Base-by-base conservation (phyloP, 768 basidiomycete genomes). In the Auricularia auricula-judae region DNA sequence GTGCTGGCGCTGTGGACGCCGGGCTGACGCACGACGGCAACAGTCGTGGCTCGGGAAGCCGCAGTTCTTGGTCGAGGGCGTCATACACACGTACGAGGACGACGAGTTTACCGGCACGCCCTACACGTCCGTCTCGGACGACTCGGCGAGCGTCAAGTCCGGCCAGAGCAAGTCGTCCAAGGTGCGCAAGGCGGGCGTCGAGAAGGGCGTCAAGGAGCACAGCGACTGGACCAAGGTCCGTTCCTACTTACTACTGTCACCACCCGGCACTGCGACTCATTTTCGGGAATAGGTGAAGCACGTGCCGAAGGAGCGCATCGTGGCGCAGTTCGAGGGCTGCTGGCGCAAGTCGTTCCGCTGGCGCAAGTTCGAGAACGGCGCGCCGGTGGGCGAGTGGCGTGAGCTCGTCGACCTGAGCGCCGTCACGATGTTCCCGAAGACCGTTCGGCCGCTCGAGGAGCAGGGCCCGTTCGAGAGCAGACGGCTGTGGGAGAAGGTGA, bases 21-120 rank as follows among this genome's bases (percentile, higher is more conserved):
- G 16, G n/a, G 47, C 44, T 43, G 3, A 29, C n/a, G 21, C 44
- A 10, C 16, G 58, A 39, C 64, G 60, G 54, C 34, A 66, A 83
- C 56, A 78, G 91, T 90, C 90, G 2, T 98, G 95, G 95, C 80
- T 97, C 56, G 93, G 94, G 62, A 85, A 81, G 66, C 87, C 95
- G 3, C 88, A 89, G 67, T 96, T 88, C 79, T 76, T 88, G 54
- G 67, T 91, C 4, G 94, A 94, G 71, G 97, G 96, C 56, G 86
- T 98, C 62, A 86, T 99, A 62, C 93, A 96, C 77, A 84, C 84
- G 33, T 90, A 91, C 61, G 79, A 82, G 53, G 85, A 87, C 23
- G 85, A 81, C 63, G 82, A 85, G 61, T 29, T 35, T 33, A 59
- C 56, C 11, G 14, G 16, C 11, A 29, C 29, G 11, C 23, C 56